phyloP scores from a whole-genome alignment of 805 yeast species.

The Debaryomyces tyrocola region DNA sequence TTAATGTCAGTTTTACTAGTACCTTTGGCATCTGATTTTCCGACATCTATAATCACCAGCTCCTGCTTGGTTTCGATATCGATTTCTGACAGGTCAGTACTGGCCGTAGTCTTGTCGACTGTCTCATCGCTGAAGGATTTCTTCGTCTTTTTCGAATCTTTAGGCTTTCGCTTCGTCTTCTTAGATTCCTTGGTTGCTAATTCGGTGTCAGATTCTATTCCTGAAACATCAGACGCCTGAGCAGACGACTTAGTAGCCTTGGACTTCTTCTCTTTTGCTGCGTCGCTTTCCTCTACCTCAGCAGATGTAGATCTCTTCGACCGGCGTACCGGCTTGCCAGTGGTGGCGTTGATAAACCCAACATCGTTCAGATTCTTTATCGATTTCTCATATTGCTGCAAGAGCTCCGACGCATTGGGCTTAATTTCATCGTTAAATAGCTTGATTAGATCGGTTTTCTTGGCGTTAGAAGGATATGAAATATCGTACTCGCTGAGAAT shows the following conservation, averaged over 20 bases:
- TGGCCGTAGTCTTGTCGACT: constrained; percentile 1
- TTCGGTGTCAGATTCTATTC: neutral
- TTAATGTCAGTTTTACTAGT: constrained; percentile 2
- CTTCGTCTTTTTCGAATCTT: neutral
- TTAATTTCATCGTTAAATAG: constrained; percentile 56
- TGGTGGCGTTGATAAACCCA: constrained; percentile 15
- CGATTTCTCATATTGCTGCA: constrained; percentile 25
- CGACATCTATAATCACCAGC: constrained; percentile 1
- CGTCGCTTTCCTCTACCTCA: neutral
- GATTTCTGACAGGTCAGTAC: neutral
- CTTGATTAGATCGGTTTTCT: constrained; percentile 64
- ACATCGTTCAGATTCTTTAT: constrained; percentile 16
- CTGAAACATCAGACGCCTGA: neutral
- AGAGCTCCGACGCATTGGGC: constrained; percentile 46
- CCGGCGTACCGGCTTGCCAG: neutral
- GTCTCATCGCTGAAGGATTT: neutral
- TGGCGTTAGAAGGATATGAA: constrained; percentile 59
- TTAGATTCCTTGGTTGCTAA: neutral
- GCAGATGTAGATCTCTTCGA: neutral
- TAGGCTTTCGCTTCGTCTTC: neutral
- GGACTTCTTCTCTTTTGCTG: neutral
- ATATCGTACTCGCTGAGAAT: constrained; percentile 64
- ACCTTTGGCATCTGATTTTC: neutral
- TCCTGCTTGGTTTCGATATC: neutral
- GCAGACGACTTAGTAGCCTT: neutral